phyloP scores from a whole-genome alignment of 2,329 filamentous ascomycete genomes.

The Pseudopyrenochaeta lycopersici region DNA sequence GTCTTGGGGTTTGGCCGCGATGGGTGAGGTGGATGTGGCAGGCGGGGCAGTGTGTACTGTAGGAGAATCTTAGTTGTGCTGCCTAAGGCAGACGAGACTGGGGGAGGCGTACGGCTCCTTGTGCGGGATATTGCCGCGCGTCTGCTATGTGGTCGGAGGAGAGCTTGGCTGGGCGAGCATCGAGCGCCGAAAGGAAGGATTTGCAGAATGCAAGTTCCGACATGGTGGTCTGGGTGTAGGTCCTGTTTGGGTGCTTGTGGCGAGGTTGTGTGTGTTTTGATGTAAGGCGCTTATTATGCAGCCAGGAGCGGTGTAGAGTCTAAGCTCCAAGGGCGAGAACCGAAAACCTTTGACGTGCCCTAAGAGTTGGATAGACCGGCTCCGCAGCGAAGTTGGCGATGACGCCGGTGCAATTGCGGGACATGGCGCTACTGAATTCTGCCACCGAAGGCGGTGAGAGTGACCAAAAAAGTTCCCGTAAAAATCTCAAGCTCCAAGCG shows the following conservation, averaged over 20 bases:
- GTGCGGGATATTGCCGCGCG: conserved; percentile 77
- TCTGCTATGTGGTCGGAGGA: conserved; percentile 92
- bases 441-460: conserved; percentile 34
- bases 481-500: conserved; percentile 1
- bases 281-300: not conserved
- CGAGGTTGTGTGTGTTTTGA: too few relatives aligned
- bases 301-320: too few relatives aligned
- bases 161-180: conserved; percentile 81
- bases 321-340: too few relatives aligned
- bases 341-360: not conserved
- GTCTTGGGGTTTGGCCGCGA: conserved; percentile 52
- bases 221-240: conserved; percentile 33
- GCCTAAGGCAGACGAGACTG: conserved; percentile 29
- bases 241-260: too few relatives aligned
- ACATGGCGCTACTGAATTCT: conserved; percentile 15
- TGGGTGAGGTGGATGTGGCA: conserved; percentile 64
- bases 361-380: not conserved
- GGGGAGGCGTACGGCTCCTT: conserved; percentile 72
- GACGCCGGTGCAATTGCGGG: conserved; percentile 41
- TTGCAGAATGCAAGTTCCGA: conserved; percentile 84
- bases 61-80: conserved; percentile 30
- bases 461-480: conserved; percentile 24
- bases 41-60: conserved; percentile 77
- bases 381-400: conserved; percentile 23
- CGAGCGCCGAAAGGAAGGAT: conserved; percentile 80